Base-by-base conservation (phyloP, 1,284 basidiomycete species). In the Puccinia brachypodii region DNA sequence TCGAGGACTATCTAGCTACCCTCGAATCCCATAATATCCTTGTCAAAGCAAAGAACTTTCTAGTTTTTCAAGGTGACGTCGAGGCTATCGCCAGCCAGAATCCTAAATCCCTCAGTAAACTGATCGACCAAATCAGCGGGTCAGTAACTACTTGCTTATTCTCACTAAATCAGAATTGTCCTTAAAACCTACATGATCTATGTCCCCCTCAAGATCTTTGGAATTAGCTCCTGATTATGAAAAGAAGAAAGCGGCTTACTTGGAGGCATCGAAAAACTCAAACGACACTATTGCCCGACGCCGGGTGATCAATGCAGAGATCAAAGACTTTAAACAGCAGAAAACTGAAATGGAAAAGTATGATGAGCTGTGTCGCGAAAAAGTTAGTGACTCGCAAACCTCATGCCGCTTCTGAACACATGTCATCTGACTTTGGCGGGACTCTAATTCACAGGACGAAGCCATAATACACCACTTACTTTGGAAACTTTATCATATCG, bases 21-120 rank as follows among this genome's bases (percentile, higher is more conserved):
- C 91, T 98, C 42, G 90, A 93, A 81, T 89, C 90, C 33, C 94
- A 96, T 87, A 98, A 98, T 86, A 94, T 99, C 85, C 93, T 99
- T 80, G 96, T 99, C 86, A 98, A 98, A 88, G 97, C 97, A 28
- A 98, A 98, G 88, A 99, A 99, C 89, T 99, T 99, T 86, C 92
- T 99, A 78, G 97, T 99, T n/a, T 99, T 99, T 88, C 95, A 98
- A 87, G 97, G 97, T 79, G 97, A 99, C 86, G 97, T 99, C 53
- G 97, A 99, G 88, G 94, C 95, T 1, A 94, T 99, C 68, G 97
- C 97, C 0, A 94, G 94, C 9, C 97, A 99, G 85, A 95, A 94
- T 0, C 91, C 96, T 11, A 92, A 92, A 84, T 95, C 97, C 84
- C 90, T 99, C 31, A 91, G 95, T 0, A 90, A 91, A 50, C 91